Evolutionary conservation across 202 grass and related monocot species (phyloP).

Genomic region (Saccharum hybrid): DNA sequence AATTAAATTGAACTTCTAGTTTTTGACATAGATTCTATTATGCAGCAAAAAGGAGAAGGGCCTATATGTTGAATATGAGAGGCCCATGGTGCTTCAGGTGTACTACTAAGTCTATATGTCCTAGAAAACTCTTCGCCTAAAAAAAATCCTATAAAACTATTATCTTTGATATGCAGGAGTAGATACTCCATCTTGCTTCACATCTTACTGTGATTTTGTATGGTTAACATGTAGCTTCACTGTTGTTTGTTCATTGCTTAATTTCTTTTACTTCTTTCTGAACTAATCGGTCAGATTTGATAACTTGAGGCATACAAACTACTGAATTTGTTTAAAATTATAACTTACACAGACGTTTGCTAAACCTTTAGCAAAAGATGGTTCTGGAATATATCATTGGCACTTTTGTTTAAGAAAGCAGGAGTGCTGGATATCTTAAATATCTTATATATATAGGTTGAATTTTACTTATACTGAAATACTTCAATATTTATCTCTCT

Average conservation of each 20-base stretch:
- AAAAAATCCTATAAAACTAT: conserved; percentile 6
- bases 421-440: conserved; percentile 3
- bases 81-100: conserved; percentile 91
- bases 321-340: conserved; percentile 20
- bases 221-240: conserved; percentile 19
- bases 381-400: conserved; percentile 19
- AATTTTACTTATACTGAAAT: too few species aligned
- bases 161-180: conserved; percentile 27
- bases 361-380: conserved; percentile 13
- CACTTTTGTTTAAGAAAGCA: not conserved
- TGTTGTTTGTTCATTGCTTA: conserved; percentile 22
- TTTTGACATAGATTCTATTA: conserved; percentile 34
- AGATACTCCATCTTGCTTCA: conserved; percentile 13
- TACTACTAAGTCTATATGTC: conserved; percentile 23
- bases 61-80: conserved; percentile 85
- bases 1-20: conserved; percentile 31
- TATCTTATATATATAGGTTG: too few species aligned
- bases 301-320: conserved; percentile 8
- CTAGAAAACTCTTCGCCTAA: not conserved
- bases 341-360: not conserved
- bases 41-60: conserved; percentile 95
- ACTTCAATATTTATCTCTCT: too few species aligned
- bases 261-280: conserved; percentile 30
- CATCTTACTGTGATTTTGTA: conserved; percentile 22
- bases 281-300: conserved; percentile 29